Evolutionary conservation across 2,329 filamentous ascomycete species (phyloP), one percentile per base, ranked within the genome.

Genomic region (Trichoderma breve): DNA sequence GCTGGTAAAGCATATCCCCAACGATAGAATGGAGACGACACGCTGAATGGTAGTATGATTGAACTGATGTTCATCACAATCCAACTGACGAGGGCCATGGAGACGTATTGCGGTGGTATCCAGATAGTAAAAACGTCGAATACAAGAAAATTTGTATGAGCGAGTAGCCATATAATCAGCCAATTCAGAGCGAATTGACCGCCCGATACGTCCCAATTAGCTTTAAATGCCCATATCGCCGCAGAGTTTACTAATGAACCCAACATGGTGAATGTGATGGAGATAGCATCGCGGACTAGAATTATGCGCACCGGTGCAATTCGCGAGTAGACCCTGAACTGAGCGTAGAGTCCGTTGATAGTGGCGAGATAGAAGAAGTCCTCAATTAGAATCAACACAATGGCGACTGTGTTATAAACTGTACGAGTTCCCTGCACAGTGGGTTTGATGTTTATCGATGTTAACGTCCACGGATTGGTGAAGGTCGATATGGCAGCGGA

Each of bases 371-470:
- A 77, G 60, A 76, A 77, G 63, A 76, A 76, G 18, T 76, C 73
- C 28, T 77, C 73, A 34, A 76, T 76, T 32, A 76, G 51, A n/a
- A 76, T 63, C 60, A 77, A 28, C 9, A 77, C 76, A 61, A 77
- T 74, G n/a, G 73, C 72, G 1, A 76, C 73, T 1, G 75, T 77
- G 30, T 77, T 77, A n/a, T 77, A 77, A 30, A 77, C 76, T 24
- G 73, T 60, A 4, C 76, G 75, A 1, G 75, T 75, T n/a, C 75
- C 75, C 61, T 77, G 75, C 3, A 66, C 32, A 1, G 76, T 77
- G 21, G 73, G 73, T 32, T 75, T 71, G 55, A 77, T 74, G 15
- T 77, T 74, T 67, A 74, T 73, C 6, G 75, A 73, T 5, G 73
- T 70, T 14, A 76, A 70, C 21, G 58, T 72, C 76, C 76, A 76